Base-by-base conservation (phyloP, 2,329 filamentous ascomycete species). In the Fusarium piperis region DNA sequence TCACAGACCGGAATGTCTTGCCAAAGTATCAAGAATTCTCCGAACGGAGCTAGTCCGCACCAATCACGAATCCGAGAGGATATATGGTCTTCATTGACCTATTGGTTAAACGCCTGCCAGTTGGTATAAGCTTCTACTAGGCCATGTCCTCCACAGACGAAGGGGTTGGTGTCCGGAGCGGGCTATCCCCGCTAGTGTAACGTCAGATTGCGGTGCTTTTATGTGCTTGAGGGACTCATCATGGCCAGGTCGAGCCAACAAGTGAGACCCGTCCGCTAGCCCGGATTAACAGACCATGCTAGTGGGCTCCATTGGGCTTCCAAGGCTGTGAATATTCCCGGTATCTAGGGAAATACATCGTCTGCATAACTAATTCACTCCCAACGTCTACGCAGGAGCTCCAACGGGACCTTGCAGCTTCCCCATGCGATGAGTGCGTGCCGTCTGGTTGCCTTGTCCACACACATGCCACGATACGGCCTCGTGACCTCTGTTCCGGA, bases 81-180 rank as follows among this genome's bases (percentile, higher is more conserved):
- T 9, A 18, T 38, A 32, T 8, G n/a, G 38, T n/a, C 26, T 20
- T 4, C 23, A 51, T 41, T 38, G 11, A 41, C 52, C 9, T 12
- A 12, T 5, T 7, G n/a, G 11, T 55, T 59, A 20, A 51, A 56
- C 1, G 11, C 16, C 13, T 56, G 38, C 46, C 26, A 30, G 28
- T n/a, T 11, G n/a, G 33, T 44, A 59, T 38, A 70, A 70, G 30
- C 53, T 72, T 59, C 65, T 65, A 26, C 58, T 62, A 63, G 53
- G 59, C 20, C 11, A 6, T 36, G 33, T 16, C 1, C 26, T n/a
- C 26, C 15, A 0, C 7, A 6, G 12, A 4, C 57, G 56, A 67
- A 16, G 3, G 20, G 26, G 2, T 11, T 62, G 69, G 69, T 26
- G 44, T 35, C 55, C 58, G 57, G 20, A 20, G 57, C 57, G 64